Evolutionary conservation across 805 yeast genomes (phyloP).

Genomic region (Teunomyces aglyptinius): DNA sequence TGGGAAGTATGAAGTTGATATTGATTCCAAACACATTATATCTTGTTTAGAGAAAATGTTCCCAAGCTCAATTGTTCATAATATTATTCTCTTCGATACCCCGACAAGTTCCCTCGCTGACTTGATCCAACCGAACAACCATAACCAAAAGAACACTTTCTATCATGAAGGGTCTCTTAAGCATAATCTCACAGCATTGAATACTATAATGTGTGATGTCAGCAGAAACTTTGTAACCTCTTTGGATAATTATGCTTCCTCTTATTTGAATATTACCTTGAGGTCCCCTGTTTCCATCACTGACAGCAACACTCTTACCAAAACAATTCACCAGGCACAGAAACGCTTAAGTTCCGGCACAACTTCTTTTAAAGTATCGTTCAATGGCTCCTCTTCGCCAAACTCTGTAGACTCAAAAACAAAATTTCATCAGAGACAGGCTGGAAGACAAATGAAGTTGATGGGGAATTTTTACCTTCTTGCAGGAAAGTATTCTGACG

Average conservation of each 20-base stretch:
- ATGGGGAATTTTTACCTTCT: conserved; percentile 74
- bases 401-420: conserved; percentile 24
- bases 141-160: conserved; percentile 17
- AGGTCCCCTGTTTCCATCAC: conserved; percentile 75
- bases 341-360: conserved; percentile 42
- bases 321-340: conserved; percentile 40
- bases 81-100: conserved; percentile 52
- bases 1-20: conserved; percentile 24
- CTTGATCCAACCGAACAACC: conserved; percentile 12
- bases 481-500: conserved; percentile 75
- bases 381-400: conserved; percentile 9
- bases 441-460: conserved; percentile 74
- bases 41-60: conserved; percentile 43
- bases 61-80: conserved; percentile 56
- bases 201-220: conserved; percentile 72
- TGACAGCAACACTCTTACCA: conserved; percentile 40
- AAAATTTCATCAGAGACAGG: conserved; percentile 44
- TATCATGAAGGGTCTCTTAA: conserved; percentile 27
- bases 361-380: conserved; percentile 33
- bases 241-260: conserved; percentile 65
- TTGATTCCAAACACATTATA: conserved; percentile 13
- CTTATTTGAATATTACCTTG: conserved; percentile 75
- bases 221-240: conserved; percentile 60
- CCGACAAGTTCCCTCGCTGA: conserved; percentile 21
- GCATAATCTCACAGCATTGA: conserved; percentile 34